Evolutionary conservation across 495 filamentous ascomycete genomes (phyloP).

Genomic region (Hamigera avellanea): DNA sequence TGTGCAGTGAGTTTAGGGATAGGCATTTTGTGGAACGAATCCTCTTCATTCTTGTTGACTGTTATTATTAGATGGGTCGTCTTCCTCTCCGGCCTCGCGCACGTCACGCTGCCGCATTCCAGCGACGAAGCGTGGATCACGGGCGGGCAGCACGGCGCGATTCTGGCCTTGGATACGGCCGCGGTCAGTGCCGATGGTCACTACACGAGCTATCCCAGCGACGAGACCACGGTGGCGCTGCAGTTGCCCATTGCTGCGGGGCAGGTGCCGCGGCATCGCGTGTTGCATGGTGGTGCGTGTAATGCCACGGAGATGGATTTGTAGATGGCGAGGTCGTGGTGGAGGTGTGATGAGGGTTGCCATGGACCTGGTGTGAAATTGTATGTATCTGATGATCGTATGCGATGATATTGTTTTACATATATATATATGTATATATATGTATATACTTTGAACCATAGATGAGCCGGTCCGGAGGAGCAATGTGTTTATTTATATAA

Average conservation of each 20-base stretch:
- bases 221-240: slow-evolving; percentile 26
- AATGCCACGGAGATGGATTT: slow-evolving; percentile 9
- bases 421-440: too few relatives aligned
- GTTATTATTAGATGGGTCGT: slow-evolving; percentile 42
- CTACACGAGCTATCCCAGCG: slow-evolving; percentile 34
- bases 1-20: slow-evolving; percentile 39
- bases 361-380: background rate
- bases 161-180: slow-evolving; percentile 37
- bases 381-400: too few relatives aligned
- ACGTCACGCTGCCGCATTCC: slow-evolving; percentile 38
- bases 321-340: too few relatives aligned
- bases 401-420: background rate
- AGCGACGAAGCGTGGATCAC: slow-evolving; percentile 22
- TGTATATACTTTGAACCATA: too few relatives aligned
- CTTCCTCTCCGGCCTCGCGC: slow-evolving; percentile 37
- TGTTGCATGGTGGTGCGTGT: slow-evolving; percentile 31
- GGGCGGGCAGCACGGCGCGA: slow-evolving; percentile 34
- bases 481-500: too few relatives aligned
- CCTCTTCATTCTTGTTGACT: background rate
- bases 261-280: slow-evolving; percentile 27
- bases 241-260: slow-evolving; percentile 27
- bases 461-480: too few relatives aligned
- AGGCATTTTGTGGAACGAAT: too few relatives aligned
- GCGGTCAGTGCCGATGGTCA: slow-evolving; percentile 41
- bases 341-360: too few relatives aligned